phyloP scores from a whole-genome alignment of 1,284 basidiomycete species.

The Xanthoconium separans region DNA sequence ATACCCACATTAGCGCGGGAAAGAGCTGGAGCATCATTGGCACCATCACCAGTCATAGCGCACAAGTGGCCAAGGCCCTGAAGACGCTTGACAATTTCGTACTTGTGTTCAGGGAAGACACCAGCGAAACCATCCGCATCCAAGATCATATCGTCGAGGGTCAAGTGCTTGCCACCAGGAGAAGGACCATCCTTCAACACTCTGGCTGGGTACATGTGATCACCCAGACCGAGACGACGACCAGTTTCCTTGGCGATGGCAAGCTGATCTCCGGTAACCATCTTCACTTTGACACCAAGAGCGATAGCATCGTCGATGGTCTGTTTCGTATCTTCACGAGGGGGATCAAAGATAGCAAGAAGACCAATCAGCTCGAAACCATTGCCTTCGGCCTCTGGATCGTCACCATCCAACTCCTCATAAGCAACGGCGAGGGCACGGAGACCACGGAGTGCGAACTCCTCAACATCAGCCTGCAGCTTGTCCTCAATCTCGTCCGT shows the following conservation, averaged over 20 bases:
- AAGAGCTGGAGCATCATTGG: constrained; percentile 83
- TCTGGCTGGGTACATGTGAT: constrained; percentile 87
- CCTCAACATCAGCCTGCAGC: constrained; percentile 94
- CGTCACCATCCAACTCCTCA: constrained; percentile 87
- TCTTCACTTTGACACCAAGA: constrained; percentile 98
- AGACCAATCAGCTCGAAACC: constrained; percentile 98
- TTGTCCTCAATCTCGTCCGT: constrained; percentile 86
- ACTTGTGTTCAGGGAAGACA: constrained; percentile 91
- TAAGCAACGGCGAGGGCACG: constrained; percentile 96
- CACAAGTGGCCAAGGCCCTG: constrained; percentile 77
- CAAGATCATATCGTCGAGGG: constrained; percentile 79
- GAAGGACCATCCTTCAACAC: constrained; percentile 78
- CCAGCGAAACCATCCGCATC: constrained; percentile 81
- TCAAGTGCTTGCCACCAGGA: constrained; percentile 65
- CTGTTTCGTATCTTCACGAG: constrained; percentile 97
- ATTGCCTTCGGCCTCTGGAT: constrained; percentile 83
- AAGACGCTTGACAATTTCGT: constrained; percentile 79
- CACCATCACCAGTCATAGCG: constrained; percentile 86
- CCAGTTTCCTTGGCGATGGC: constrained; percentile 99
- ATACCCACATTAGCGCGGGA: constrained; percentile 87
- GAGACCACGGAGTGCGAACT: constrained; percentile 94
- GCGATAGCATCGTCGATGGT: constrained; percentile 96
- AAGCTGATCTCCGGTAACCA: constrained; percentile 99
- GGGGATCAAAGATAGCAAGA: constrained; percentile 97
- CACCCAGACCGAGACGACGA: constrained; percentile 90